Base-by-base conservation (phyloP, 305 asterid species). In the Coffea humblotiana region DNA sequence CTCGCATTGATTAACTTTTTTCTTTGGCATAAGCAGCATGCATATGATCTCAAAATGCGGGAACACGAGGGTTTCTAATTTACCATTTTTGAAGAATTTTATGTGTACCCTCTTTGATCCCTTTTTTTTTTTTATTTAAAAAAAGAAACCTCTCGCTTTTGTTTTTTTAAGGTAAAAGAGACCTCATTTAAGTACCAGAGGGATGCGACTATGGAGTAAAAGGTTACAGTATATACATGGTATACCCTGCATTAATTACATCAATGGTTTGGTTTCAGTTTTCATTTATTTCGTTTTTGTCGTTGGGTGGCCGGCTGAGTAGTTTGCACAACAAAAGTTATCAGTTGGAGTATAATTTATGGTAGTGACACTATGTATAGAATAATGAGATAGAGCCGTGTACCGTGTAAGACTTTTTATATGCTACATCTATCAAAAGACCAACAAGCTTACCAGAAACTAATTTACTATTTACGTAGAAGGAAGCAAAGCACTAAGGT, bases 401-500 rank as follows among this genome's bases (percentile, higher is more conserved):
- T 60, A 0, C 66, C 14, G 23, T 9, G 29, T 0, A 61, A 61
- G 67, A 61, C 6, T 23, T n/a, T 61, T 10, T 19, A 18, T 56
- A 3, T 37, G 5, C 2, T 37, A 58, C 32, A 32, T 9, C 25
- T 64, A 11, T 63, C 37, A 4, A 63, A 63, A 63, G 68, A 6
- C 15, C 35, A 58, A 10, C 64, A 58, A 21, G 64, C 52, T 48
- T 8, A 48, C 14, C 27, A 21, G n/a, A 58, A 1, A 19, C 23
- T n/a, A n/a, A n/a, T n/a, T n/a, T n/a, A n/a, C n/a, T n/a, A n/a
- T n/a, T n/a, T 40, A 27, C 40, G 37, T 54, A n/a, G 75, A 77
- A 23, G 75, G 69, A 78, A 78, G 81, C 81, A 35, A 78, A 69
- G 75, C 10, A 23, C 10, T 40, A 8, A 48, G 60, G 76, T 75